Percentiles rank a stretch among this genome's conserved stretches.
Conservation (phyloP, 805 yeast genomes). For the Kodamaea neixiangensis region DNA sequence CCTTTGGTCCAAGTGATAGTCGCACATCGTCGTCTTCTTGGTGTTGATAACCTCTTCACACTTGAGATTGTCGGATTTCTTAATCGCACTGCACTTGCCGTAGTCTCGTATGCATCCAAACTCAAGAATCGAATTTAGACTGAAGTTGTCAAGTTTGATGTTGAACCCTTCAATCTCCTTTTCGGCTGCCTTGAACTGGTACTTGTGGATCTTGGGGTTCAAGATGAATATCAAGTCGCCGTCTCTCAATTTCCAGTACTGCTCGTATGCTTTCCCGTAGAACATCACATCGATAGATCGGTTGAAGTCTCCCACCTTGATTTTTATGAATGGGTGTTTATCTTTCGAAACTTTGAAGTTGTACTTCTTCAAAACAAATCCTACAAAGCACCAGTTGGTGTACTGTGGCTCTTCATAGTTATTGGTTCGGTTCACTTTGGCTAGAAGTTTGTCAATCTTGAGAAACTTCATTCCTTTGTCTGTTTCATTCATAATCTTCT, state of each 20-base stretch:
- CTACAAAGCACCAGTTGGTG: constrained; percentile 80
- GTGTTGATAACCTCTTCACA: constrained; percentile 67
- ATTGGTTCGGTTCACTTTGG: constrained; percentile 68
- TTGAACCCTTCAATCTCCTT: constrained; percentile 43
- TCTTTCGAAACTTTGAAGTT: constrained; percentile 48
- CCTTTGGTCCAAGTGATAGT: constrained; percentile 65
- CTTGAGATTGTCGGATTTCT: constrained; percentile 42
- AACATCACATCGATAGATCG: constrained; percentile 60
- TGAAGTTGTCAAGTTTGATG: constrained; percentile 51
- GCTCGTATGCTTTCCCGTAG: constrained; percentile 66
- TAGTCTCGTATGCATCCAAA: constrained; percentile 70
- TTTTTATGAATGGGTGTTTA: constrained; percentile 52
- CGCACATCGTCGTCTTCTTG: constrained; percentile 58
- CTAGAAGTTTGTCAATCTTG: constrained; percentile 58
- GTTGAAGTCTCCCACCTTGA: constrained; percentile 69
- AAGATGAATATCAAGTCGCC: constrained; percentile 77
- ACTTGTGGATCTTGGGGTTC: constrained; percentile 63
- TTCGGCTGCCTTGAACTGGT: constrained; percentile 25
- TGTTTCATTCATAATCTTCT: constrained; percentile 41
- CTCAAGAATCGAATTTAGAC: constrained; percentile 58
- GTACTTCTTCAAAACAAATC: constrained; percentile 61
- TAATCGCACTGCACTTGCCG: constrained; percentile 62
- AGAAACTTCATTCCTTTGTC: constrained; percentile 45
- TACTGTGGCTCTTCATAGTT: constrained; percentile 63
- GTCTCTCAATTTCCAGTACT: constrained; percentile 68